Base-by-base conservation (phyloP, 176 grass and related monocot species). In the Themeda triandra region DNA sequence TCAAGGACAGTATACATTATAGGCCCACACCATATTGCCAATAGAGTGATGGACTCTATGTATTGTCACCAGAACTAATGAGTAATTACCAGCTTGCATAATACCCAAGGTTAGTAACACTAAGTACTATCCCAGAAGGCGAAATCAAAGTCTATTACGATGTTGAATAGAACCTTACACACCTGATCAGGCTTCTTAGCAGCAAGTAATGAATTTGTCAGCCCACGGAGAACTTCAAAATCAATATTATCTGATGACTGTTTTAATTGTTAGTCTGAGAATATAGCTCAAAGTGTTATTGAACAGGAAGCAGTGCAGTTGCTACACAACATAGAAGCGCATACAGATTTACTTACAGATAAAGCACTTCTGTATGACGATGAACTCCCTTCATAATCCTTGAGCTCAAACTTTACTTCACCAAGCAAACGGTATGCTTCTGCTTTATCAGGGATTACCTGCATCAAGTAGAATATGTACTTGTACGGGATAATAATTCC, bases 401-500 rank as follows among this genome's bases (percentile, higher is more conserved):
- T 93, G n/a, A 98, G 88, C 82, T 95, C 91, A 80, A 93, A 98
- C 86, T 92, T 98, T 44, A 98, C 89, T 87, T 95, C 95, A 86
- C 92, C 95, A 79, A 95, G 82, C 78, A 95, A 93, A 83, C 89
- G 90, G 60, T 95, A 95, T 69, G 91, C 92, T 86, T 95, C 92
- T 66, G 71, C 89, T 93, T 93, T 93, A 69, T 87, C 91, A 77
- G 87, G 92, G 79, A 82, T 98, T 66, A 93, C 92, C 95, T 98
- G 84, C 84, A 86, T 49, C 84, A 87, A 28, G 48, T 84, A 72
- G 76, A 80, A 46, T 66, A 45, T 23, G 29, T 28, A 79, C 76
- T 83, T 83, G 18, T 68, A 84, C 72, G 39, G 33, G 56, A 79
- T 71, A 86, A 81, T 33, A 79, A 90, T 41, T 30, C 54, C 46